Evolutionary conservation across 208 protist genomes (phyloP).

Genomic region (Blastocrithidia nonstop): DNA sequence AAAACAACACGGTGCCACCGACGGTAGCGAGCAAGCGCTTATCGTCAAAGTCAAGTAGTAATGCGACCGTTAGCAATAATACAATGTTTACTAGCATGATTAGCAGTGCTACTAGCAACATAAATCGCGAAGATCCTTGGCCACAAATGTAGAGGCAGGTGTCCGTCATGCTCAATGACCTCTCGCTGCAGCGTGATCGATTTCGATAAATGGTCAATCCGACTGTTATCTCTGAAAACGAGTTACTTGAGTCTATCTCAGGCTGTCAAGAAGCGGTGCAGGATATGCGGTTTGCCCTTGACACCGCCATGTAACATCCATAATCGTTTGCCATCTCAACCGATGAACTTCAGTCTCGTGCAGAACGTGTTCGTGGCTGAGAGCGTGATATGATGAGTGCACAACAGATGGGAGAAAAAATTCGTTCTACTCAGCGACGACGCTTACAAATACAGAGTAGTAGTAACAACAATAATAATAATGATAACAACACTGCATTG

Average conservation of each 20-base stretch:
- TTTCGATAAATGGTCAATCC: conserved; percentile 23
- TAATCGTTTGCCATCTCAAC: conserved; percentile 57
- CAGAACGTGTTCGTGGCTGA: conserved; percentile 45
- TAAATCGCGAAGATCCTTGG: conserved; percentile 55
- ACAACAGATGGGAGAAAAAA: conserved; percentile 29
- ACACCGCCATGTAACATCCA: conserved; percentile 63
- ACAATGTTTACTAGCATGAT: background rate
- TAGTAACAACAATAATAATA: conserved; percentile 5
- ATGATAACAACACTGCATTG: background rate
- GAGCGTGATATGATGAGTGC: conserved; percentile 60
- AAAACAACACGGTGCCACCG: background rate
- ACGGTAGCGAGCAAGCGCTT: background rate
- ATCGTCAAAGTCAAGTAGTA: background rate
- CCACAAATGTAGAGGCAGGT: conserved; percentile 70
- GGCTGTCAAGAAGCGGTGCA: conserved; percentile 41
- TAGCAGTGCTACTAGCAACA: conserved; percentile 4
- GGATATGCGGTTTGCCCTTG: conserved; percentile 65
- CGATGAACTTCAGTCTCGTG: conserved; percentile 47
- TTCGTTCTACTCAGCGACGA: conserved; percentile 22
- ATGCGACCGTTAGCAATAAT: background rate
- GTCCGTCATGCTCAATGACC: conserved; percentile 39
- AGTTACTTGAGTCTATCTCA: conserved; percentile 48
- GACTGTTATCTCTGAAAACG: conserved; percentile 53
- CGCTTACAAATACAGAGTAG: conserved; percentile 14
- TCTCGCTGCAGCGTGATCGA: conserved; percentile 36